Evolutionary conservation across 148 eudicot species (phyloP).

Genomic region (Rhododendron molle): DNA sequence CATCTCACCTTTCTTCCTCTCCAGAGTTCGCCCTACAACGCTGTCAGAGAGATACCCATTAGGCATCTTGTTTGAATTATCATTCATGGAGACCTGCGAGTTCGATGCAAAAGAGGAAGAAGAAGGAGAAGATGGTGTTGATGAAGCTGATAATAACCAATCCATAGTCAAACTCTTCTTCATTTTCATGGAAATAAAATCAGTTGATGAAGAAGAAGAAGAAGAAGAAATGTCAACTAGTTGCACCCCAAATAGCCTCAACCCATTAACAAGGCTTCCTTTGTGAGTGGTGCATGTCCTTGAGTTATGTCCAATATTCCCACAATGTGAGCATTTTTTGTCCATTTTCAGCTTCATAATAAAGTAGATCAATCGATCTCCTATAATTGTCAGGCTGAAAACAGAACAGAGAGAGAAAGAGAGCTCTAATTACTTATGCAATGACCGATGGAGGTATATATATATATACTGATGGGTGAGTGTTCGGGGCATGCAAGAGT

Average conservation of each 20-base stretch:
- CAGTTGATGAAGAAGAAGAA: background rate
- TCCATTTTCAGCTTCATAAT: background rate
- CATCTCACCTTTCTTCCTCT: constrained; percentile 10
- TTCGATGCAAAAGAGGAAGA: background rate
- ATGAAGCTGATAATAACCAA: background rate
- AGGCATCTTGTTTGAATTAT: background rate
- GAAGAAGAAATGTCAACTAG: background rate
- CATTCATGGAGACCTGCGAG: background rate
- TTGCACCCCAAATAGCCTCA: constrained; percentile 7
- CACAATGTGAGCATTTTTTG: background rate
- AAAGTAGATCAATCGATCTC: background rate
- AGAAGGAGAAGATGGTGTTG: background rate
- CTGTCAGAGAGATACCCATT: constrained; percentile 1
- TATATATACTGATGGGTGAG: background rate
- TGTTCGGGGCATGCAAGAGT: background rate
- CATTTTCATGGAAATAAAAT: background rate
- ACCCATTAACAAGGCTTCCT: background rate
- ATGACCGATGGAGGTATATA: background rate
- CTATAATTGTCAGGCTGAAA: background rate
- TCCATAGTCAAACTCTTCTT: constrained; percentile 3
- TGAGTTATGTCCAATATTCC: constrained; percentile 8
- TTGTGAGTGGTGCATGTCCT: background rate
- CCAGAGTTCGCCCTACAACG: background rate
- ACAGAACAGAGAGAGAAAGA: background rate
- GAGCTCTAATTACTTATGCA: no score